Conservation (phyloP, 2,329 filamentous ascomycete species). For the Phaeoacremonium minimum region DNA sequence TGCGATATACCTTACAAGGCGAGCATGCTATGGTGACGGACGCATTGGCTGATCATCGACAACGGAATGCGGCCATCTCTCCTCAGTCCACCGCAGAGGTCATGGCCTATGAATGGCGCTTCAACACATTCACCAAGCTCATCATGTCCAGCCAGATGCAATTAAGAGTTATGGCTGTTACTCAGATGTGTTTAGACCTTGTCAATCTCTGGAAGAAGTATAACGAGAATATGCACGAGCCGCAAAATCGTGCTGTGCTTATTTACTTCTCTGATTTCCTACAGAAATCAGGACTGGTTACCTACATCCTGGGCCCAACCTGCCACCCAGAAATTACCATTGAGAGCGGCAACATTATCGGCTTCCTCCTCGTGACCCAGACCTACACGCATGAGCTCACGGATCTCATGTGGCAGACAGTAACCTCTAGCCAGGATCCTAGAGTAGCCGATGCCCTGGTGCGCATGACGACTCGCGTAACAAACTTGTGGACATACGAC, state of each 20-base stretch:
- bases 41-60: constrained; percentile 23
- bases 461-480: constrained; percentile 52
- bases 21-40: constrained; percentile 28
- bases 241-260: constrained; percentile 43
- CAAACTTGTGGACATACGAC: constrained; percentile 41
- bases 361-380: constrained; percentile 77
- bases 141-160: constrained; percentile 88
- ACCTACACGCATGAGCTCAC: constrained; percentile 70
- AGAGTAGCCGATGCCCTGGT: constrained; percentile 79
- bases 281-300: constrained; percentile 65
- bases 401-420: constrained; percentile 78
- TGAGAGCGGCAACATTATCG: constrained; percentile 77
- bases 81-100: constrained; percentile 38
- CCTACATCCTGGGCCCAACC: constrained; percentile 84
- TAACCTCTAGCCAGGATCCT: constrained; percentile 77
- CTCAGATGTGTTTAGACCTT: constrained; percentile 68
- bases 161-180: constrained; percentile 73
- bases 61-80: constrained; percentile 30
- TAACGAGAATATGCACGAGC: constrained; percentile 37
- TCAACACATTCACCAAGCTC: constrained; percentile 64
- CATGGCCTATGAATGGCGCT: constrained; percentile 62
- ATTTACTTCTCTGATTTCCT: constrained; percentile 67
- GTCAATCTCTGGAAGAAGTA: constrained; percentile 60
- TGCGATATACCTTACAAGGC: constrained; percentile 33
- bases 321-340: constrained; percentile 88